These are phyloP conservation scores for Penicillium sclerotiorum DNA, from an alignment of 2,329 filamentous ascomycete genomes.

Conservation along the genomic window DNA sequence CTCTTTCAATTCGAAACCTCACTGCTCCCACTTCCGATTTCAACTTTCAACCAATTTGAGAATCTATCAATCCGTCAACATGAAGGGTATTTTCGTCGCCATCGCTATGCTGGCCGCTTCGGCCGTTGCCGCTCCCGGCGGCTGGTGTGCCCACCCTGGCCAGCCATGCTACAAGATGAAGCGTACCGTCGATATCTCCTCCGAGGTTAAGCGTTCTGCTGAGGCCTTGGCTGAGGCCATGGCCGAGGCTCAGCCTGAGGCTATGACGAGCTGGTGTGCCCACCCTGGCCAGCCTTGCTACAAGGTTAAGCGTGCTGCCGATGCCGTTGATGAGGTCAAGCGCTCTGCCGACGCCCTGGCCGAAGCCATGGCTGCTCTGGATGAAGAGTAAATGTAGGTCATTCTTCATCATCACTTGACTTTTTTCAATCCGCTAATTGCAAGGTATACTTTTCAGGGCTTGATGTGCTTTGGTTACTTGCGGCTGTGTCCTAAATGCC, in stretches of 20 bases:
- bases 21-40: too few species aligned
- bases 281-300: slow-evolving; percentile 49
- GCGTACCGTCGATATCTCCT: slow-evolving; percentile 28
- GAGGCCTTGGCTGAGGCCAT: slow-evolving; percentile 37
- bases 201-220: slow-evolving; percentile 35
- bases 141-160: slow-evolving; percentile 34
- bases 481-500: neutral
- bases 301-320: slow-evolving; percentile 66
- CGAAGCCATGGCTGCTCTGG: slow-evolving; percentile 35
- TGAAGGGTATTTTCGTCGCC: slow-evolving; percentile 55
- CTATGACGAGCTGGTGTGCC: slow-evolving; percentile 36
- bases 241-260: slow-evolving; percentile 26
- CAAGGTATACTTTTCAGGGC: neutral
- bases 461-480: neutral
- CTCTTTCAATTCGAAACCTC: too few species aligned
- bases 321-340: slow-evolving; percentile 60
- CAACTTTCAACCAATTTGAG: too few species aligned
- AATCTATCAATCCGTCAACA: slow-evolving; percentile 32
- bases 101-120: slow-evolving; percentile 47
- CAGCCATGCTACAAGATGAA: slow-evolving; percentile 34
- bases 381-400: slow-evolving; percentile 28
- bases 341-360: slow-evolving; percentile 37
- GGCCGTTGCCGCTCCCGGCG: slow-evolving; percentile 39
- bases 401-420: neutral
- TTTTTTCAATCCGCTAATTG: neutral